Base-by-base conservation (phyloP, 139 green algal genomes). In the Tetradesmus lagerheimii region DNA sequence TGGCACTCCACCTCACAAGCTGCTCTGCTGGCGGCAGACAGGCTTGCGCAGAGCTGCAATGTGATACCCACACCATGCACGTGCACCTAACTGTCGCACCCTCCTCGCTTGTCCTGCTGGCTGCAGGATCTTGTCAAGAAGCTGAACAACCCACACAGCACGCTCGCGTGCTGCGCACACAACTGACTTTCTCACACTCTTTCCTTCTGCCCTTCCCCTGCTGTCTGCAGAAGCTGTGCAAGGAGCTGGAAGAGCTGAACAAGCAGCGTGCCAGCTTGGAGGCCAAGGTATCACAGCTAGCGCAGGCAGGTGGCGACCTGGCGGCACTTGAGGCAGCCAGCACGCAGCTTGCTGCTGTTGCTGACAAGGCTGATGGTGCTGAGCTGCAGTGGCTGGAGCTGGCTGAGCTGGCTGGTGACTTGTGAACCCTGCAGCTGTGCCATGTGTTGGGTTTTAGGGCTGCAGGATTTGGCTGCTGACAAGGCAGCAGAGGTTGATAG, bases 161-260 rank as follows among this genome's bases (percentile, higher is more conserved):
- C 25, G 34, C 53, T n/a, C n/a, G n/a, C n/a, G n/a, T 29, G 29
- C 53, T 35, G 34, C 37, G 39, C 39, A 37, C 29, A 35, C n/a
- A n/a, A n/a, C n/a, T 81, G 75, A 81, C 34, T 45, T 20, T n/a
- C 0, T 71, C 23, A n/a, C 15, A 2, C 50, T 4, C 25, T 25
- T 11, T 80, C 14, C 20, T 80, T 23, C 31, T 81, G 75, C 15
- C 34, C 34, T 35, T 1, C 35, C 4, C 8, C 14, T 47, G 47
- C 2, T 87, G 39, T 5, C 66, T 86, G 38, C 84, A 92, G 84
- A 92, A 92, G 79, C 87, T 92, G 79, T 39, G 37, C n/a, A 82
- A 90, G 83, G 79, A 93, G 89, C 35, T 89, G 0, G 64, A 80
- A 1, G 12, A 57, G 84, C 84, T 89, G 84, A 81, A 67, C 20